phyloP scores from a whole-genome alignment of 768 basidiomycete genomes.

The Termitomyces bulborhizus region DNA sequence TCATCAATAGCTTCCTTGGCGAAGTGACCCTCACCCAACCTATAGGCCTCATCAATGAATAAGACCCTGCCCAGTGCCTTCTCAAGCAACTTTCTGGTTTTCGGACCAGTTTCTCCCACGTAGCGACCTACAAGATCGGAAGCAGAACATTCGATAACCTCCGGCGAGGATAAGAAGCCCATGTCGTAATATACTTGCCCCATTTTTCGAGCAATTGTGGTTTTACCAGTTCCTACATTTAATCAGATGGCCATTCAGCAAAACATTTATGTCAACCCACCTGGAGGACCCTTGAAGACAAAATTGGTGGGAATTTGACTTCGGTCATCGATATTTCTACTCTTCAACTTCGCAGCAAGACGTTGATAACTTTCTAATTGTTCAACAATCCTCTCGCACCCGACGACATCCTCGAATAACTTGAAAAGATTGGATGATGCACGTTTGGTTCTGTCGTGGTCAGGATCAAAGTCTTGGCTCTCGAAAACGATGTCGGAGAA shows the following conservation, averaged over 20 bases:
- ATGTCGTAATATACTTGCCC: constrained; percentile 60
- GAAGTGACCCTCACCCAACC: constrained; percentile 23
- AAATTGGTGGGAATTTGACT: not conserved
- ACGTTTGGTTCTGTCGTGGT: constrained; percentile 43
- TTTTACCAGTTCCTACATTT: constrained; percentile 57
- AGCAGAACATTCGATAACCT: constrained; percentile 66
- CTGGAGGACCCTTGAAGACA: constrained; percentile 1
- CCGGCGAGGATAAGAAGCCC: constrained; percentile 39
- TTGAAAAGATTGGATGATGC: constrained; percentile 46
- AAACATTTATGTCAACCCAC: not conserved
- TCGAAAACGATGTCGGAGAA: constrained; percentile 42
- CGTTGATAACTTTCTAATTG: not conserved
- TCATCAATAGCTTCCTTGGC: constrained; percentile 72
- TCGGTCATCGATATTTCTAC: not conserved
- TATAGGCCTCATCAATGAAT: not conserved
- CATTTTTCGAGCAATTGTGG: constrained; percentile 55
- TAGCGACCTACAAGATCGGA: constrained; percentile 61
- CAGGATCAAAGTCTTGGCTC: constrained; percentile 58
- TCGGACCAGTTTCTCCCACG: not conserved
- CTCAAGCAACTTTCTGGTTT: not conserved
- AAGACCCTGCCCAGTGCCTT: not conserved
- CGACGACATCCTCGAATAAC: not conserved
- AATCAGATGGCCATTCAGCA: constrained; percentile 30
- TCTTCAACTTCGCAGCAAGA: not conserved
- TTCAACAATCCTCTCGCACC: not conserved